Evolutionary conservation across 768 basidiomycete genomes (phyloP).

Genomic region (Termitomyces bulborhizus): DNA sequence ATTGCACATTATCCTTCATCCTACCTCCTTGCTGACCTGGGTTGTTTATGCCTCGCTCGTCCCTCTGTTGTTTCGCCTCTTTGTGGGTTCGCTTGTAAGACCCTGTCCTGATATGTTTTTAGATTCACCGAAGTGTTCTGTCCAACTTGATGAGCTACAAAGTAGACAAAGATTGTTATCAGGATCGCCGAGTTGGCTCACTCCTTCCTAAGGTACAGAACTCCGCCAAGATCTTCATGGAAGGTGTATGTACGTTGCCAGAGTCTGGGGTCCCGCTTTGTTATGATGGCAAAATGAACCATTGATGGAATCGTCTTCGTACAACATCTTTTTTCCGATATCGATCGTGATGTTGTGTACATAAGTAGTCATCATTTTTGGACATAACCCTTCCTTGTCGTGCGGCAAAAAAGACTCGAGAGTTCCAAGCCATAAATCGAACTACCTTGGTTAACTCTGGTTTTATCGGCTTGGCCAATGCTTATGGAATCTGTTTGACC

Average conservation of each 20-base stretch:
- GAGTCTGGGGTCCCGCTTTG: not conserved
- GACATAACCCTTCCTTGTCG: not conserved
- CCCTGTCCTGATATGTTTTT: not conserved
- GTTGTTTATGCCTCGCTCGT: not conserved
- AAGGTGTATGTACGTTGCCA: too few species aligned
- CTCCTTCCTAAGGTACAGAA: too few species aligned
- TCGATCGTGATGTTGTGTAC: too few species aligned
- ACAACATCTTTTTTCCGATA: not conserved
- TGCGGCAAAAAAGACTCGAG: not conserved
- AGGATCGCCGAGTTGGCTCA: too few species aligned
- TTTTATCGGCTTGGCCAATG: not conserved
- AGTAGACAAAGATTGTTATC: not conserved
- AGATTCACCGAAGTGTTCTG: not conserved
- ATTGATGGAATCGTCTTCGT: not conserved
- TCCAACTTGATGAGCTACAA: not conserved
- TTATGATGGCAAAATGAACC: not conserved
- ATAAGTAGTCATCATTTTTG: too few species aligned
- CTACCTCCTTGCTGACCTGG: not conserved
- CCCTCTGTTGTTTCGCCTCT: not conserved
- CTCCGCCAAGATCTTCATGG: too few species aligned
- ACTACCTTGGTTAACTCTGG: not conserved
- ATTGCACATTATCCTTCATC: not conserved
- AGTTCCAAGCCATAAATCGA: not conserved
- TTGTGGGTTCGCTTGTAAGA: not conserved
- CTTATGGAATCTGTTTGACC: not conserved